Base-by-base conservation (phyloP, 352 stramenopile species). In the Phytopythium cucurbitacearum region DNA sequence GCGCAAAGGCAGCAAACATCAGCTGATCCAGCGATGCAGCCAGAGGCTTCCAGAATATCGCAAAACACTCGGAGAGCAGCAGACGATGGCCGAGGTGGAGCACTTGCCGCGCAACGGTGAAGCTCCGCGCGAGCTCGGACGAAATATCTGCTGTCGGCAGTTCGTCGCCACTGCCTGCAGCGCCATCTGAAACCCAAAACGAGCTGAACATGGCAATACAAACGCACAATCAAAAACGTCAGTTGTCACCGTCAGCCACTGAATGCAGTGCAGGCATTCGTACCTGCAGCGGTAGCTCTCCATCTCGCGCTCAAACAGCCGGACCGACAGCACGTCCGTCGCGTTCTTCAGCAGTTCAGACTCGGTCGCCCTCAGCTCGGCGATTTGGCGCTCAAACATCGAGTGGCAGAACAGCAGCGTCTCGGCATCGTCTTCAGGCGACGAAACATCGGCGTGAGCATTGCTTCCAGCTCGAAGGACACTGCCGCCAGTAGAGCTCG, bases 301-400 rank as follows among this genome's bases (percentile, higher is more conserved):
- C 34, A 70, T 48, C 34, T 89, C 57, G 12, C 69, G 58, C 10
- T 60, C 54, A 34, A 53, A 50, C 15, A 64, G 56, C 11, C 13
- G 46, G 7, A 57, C 44, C 16, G 79, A 38, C 9, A 87, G 3
- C 4, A 52, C 51, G 13, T 67, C 50, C 34, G 65, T 67, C 7
- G 53, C 40, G 32, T 51, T 61, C 10, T 70, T 47, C 4, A 89
- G 54, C 33, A 85, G 41, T 5, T 56, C 59, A 21, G 56, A 55
- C 3, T 60, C 59, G 3, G 87, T 54, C 0, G 53, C 48, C 41
- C 69, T 79, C 33, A 85, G 69, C 16, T 86, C 67, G 1, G 42
- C 47, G 45, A 85, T 68, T 48, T 85, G 75, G 7, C 64, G 65
- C 59, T 91, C 80, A 57, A 88, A 91, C 41, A 87, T 85, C n/a